Evolutionary conservation across 176 grass and related monocot species (phyloP).

Genomic region (Areca catechu): DNA sequence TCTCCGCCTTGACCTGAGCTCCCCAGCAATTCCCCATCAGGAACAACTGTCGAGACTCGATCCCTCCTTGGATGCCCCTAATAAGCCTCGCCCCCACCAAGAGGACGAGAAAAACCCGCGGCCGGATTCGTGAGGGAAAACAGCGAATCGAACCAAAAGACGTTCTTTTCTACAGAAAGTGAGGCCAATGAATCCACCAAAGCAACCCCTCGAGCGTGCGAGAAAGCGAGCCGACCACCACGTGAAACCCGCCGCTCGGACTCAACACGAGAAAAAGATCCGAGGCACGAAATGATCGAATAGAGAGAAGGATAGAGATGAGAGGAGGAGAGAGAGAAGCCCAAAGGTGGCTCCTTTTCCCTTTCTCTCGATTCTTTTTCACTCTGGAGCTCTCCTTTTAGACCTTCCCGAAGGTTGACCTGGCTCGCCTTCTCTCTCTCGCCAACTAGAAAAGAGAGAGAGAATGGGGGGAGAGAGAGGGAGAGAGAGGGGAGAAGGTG

Average conservation of each 20-base stretch:
- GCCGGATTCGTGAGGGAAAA: no score
- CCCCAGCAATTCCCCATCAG: slow-evolving; percentile 64
- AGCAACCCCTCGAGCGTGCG: no score
- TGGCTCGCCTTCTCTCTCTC: neutral
- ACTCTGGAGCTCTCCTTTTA: neutral
- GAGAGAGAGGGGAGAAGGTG: neutral
- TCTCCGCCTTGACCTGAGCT: slow-evolving; percentile 60
- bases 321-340: neutral
- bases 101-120: no score
- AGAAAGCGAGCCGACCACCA: no score
- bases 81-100: no score
- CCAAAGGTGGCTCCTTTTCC: neutral
- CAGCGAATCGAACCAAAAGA: no score
- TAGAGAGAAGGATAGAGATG: neutral
- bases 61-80: neutral
- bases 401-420: neutral
- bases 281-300: no score
- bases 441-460: neutral
- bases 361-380: neutral
- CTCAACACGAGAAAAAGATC: no score
- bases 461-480: no score
- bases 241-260: neutral
- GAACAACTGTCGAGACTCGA: neutral
- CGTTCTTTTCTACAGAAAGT: no score
- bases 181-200: no score